Evolutionary conservation across 1,284 basidiomycete genomes (phyloP), one percentile per base, ranked within the genome.

Genomic region (Heterobasidion annosum): DNA sequence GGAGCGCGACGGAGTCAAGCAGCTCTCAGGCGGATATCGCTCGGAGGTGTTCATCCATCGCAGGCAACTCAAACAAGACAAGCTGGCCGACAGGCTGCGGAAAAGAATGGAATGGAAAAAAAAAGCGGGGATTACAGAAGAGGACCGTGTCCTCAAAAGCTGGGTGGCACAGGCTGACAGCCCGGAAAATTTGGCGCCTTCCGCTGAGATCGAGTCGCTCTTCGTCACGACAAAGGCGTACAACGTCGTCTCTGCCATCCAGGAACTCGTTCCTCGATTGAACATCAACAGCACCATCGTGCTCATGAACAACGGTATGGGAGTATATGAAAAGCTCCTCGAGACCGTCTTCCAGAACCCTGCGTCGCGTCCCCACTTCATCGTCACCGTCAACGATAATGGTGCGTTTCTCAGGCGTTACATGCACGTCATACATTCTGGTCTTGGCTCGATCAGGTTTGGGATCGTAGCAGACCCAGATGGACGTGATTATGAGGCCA

Each of bases 221-320:
- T 77, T 98, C 65, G 78, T 98, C 61, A 82, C 58, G 34, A 18
- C 57, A 50, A 59, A 59, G 49, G 58, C 58, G 2, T 54, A 57
- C 35, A 49, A 44, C 3, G 55, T 55, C 7, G 34, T 52, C 5
- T 48, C 51, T 16, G 50, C 91, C 35, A 83, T 90, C 55, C 96
- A 95, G 67, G 86, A 91, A 0, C 76, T 98, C 50, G 68, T 79
- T 5, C 79, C 79, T 8, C 82, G 93, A 18, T 69, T 98, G 33
- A 76, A 78, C 4, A 69, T 78, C 0, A 68, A 78, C 52, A 88
- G 86, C 47, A 97, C 94, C 32, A 82, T 98, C 59, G 89, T 96
- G 1, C 79, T 99, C 6, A 70, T 97, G 51, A 91, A 97, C 66
- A 98, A 98, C 67, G 95, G 86, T 67, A 75, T 97, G 85, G 95